Conservation (phyloP, 2,329 filamentous ascomycete species). For the Lachnellula subtilissima region DNA sequence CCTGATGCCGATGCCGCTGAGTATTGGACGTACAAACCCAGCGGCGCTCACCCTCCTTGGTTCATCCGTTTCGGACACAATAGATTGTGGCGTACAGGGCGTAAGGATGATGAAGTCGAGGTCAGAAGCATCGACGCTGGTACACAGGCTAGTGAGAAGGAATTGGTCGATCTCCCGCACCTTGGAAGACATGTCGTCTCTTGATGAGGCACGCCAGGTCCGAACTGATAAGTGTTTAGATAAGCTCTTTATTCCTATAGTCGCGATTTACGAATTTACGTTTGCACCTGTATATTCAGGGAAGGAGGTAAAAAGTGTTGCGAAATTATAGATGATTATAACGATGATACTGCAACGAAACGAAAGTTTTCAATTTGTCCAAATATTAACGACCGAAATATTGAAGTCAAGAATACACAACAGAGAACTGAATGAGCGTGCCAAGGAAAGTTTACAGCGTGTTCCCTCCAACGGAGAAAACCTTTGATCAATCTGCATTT, state of each 20-base stretch:
- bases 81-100: slow-evolving; percentile 17
- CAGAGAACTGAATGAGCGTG: too few species aligned
- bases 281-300: too few species aligned
- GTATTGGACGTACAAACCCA: slow-evolving; percentile 49
- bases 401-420: too few species aligned
- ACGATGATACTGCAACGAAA: too few species aligned
- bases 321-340: too few species aligned
- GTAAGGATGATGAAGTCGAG: slow-evolving; percentile 3
- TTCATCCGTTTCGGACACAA: slow-evolving; percentile 35
- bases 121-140: slow-evolving; percentile 6
- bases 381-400: too few species aligned
- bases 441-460: too few species aligned
- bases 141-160: slow-evolving; percentile 20
- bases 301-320: too few species aligned
- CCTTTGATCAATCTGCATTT: too few species aligned
- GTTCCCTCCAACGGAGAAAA: too few species aligned
- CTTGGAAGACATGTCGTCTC: not conserved
- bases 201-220: not conserved
- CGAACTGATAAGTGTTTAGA: not conserved
- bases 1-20: slow-evolving; percentile 51
- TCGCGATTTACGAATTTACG: too few species aligned
- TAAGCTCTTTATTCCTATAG: not conserved
- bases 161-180: slow-evolving; percentile 12
- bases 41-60: slow-evolving; percentile 50
- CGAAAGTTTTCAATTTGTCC: too few species aligned